Evolutionary conservation across 148 eudicot genomes (phyloP), one percentile per base, ranked within the genome.

Genomic region (Limonium bicolor): DNA sequence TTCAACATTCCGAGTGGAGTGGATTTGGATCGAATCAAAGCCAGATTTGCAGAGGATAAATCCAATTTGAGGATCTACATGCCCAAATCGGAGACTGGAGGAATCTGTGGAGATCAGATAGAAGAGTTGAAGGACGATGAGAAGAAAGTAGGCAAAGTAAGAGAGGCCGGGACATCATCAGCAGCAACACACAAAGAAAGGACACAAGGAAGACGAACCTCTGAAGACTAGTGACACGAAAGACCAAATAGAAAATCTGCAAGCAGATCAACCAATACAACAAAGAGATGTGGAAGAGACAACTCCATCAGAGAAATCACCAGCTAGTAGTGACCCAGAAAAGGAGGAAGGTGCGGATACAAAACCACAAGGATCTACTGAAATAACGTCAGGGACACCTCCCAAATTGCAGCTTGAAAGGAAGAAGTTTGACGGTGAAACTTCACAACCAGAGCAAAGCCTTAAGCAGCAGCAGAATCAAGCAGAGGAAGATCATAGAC

Each of bases 31-130:
- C 32, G 44, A 41, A 67, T 86, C 33, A 48, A 61, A 38, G 96
- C 87, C 0, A 64, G 28, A 41, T 78, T 75, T 40, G 36, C 55
- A 0, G 77, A 72, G 7, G 72, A 70, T 8, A 80, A 75, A 26
- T 72, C 74, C 1, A 41, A 20, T n/a, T 42, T 86, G 48, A 70
- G 65, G 2, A 63, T 86, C 48, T 41, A 66, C 16, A 86, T 86
- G 87, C 87, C 93, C 2, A 86, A 86, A 64, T 40, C 41, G 31
- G 72, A 51, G 2, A n/a, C n/a, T n/a, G 64, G 66, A 46, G 94
- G 82, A 7, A 39, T 78, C 30, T 28, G 13, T 2, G 80, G 96
- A 2, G 45, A 13, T n/a, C 35, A 15, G 18, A 39, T 86, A 15
- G 70, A 66, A 53, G 82, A 78, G 62, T 59, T 78, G 48, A 41